Conservation (phyloP, 176 grass and related monocot species). For the Guadua angustifolia region DNA sequence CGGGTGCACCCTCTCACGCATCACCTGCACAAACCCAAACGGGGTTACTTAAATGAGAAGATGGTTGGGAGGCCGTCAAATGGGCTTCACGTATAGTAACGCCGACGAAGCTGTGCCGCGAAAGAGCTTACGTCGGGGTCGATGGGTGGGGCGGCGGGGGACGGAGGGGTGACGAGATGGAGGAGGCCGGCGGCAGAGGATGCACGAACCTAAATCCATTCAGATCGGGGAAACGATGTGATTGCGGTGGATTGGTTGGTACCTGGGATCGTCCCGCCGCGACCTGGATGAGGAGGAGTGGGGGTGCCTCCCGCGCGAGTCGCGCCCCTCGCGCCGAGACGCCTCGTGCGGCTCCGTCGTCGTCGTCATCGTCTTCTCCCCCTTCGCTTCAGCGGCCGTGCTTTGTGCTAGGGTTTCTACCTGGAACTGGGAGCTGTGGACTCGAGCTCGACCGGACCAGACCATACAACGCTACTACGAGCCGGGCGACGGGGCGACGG, state of each 20-base stretch:
- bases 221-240: constrained; percentile 3
- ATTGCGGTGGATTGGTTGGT: not conserved
- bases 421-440: not conserved
- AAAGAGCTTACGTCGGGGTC: too few species aligned
- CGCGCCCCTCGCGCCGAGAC: constrained; percentile 56
- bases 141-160: too few species aligned
- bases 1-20: too few species aligned
- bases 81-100: too few species aligned
- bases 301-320: constrained; percentile 48
- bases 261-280: constrained; percentile 59
- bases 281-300: constrained; percentile 52
- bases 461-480: not conserved
- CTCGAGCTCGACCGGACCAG: not conserved
- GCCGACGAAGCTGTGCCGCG: too few species aligned
- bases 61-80: too few species aligned
- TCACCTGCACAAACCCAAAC: too few species aligned
- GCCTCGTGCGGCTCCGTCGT: constrained; percentile 45
- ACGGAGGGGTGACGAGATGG: too few species aligned
- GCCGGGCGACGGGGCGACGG: too few species aligned
- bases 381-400: not conserved
- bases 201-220: constrained; percentile 3
- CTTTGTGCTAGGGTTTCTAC: constrained; percentile 40
- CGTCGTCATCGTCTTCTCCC: constrained; percentile 33
- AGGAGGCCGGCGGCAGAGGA: too few species aligned
- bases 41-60: too few species aligned